Evolutionary conservation across 305 asterid species (phyloP).

Genomic region (Nicotiana rustica): DNA sequence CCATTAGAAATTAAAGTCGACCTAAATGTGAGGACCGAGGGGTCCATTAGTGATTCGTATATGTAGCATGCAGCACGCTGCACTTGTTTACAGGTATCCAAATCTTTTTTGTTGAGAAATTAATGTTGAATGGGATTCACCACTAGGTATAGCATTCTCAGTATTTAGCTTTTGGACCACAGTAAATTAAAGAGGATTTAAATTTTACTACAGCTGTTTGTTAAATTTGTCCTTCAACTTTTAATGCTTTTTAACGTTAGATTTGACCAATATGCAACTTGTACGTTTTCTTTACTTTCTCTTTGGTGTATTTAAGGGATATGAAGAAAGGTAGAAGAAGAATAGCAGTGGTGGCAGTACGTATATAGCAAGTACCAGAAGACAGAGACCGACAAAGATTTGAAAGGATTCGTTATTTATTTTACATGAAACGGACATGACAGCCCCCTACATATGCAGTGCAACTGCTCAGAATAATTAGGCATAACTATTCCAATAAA

Average conservation of each 20-base stretch:
- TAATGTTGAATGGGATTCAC: neutral
- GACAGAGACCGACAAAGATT: conserved; percentile 5
- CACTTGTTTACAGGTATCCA: neutral
- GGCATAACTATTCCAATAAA: no score
- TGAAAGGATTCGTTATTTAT: neutral
- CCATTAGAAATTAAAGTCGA: neutral
- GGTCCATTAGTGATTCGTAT: neutral
- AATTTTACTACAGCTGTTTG: conserved; percentile 25
- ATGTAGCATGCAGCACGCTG: neutral
- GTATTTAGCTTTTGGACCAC: conserved; percentile 39
- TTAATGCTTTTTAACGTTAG: conserved; percentile 4
- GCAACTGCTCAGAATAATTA: neutral
- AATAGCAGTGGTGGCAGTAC: neutral
- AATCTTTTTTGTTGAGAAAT: neutral
- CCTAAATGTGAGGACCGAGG: neutral
- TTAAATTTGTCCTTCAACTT: conserved; percentile 13
- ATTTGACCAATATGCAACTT: conserved; percentile 1
- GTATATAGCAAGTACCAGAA: neutral
- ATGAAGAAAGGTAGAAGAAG: neutral
- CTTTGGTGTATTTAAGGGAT: neutral
- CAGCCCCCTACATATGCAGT: neutral
- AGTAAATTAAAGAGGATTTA: neutral
- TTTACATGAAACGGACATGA: neutral
- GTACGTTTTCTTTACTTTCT: neutral
- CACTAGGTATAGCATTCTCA: conserved; percentile 28